These are phyloP conservation scores for Aaosphaeria arxii DNA, from an alignment of 2,329 filamentous ascomycete species.

Conservation along the genomic window DNA sequence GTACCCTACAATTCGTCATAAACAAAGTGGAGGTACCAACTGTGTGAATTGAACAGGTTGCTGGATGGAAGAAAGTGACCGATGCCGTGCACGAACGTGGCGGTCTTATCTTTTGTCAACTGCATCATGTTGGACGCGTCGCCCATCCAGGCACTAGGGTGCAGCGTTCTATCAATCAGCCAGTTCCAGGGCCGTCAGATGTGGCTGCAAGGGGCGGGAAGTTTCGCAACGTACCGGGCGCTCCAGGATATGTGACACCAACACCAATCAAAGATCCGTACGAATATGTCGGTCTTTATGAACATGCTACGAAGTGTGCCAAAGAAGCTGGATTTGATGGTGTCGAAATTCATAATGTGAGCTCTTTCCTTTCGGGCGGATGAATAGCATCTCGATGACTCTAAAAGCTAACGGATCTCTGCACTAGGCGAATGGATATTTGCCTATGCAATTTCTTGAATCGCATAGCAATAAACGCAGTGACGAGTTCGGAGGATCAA, in stretches of 20 bases:
- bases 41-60: slow-evolving; percentile 26
- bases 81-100: slow-evolving; percentile 52
- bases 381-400: slow-evolving; percentile 53
- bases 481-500: neutral
- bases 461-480: no score
- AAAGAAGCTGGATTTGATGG: slow-evolving; percentile 34
- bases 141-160: slow-evolving; percentile 33
- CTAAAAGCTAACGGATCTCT: slow-evolving; percentile 45
- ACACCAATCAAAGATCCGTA: slow-evolving; percentile 41
- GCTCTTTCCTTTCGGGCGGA: slow-evolving; percentile 43
- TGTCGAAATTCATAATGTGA: slow-evolving; percentile 41
- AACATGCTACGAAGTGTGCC: slow-evolving; percentile 37
- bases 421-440: no score
- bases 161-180: slow-evolving; percentile 40
- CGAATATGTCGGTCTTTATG: slow-evolving; percentile 36
- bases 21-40: no score
- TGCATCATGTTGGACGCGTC: slow-evolving; percentile 50
- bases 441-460: no score
- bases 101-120: slow-evolving; percentile 46
- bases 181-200: slow-evolving; percentile 8
- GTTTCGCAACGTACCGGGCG: slow-evolving; percentile 31
- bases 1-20: no score
- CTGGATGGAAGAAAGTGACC: slow-evolving; percentile 51
- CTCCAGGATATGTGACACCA: slow-evolving; percentile 33
- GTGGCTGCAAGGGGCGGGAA: slow-evolving; percentile 22